Percentiles rank a stretch among this genome's conserved stretches.
These are phyloP conservation scores for Prunus mongolica DNA, from an alignment of 306 rosid species.

Conservation along the genomic window DNA sequence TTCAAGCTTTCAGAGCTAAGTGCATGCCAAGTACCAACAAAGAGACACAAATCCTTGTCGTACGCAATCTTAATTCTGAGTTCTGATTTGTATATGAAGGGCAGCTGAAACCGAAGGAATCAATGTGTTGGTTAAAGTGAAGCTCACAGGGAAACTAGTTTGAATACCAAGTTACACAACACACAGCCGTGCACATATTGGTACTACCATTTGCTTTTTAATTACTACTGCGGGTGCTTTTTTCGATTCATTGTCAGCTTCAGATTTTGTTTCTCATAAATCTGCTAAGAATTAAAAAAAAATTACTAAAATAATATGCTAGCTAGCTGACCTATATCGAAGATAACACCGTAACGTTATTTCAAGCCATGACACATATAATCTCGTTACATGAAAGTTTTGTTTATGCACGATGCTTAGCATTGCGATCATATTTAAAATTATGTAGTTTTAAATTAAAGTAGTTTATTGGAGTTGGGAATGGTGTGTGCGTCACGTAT, in stretches of 20 bases:
- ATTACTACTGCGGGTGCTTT: no score
- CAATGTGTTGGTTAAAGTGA: slow-evolving; percentile 1
- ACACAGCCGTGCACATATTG: not conserved
- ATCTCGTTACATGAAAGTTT: no score
- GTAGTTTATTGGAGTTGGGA: not conserved
- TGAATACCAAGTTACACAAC: not conserved
- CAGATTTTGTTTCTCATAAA: no score
- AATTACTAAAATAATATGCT: no score
- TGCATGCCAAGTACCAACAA: not conserved
- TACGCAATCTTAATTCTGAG: not conserved
- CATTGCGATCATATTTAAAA: no score
- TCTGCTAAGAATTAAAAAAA: no score
- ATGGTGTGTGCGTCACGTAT: slow-evolving; percentile 14
- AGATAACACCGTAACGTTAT: rapidly evolving
- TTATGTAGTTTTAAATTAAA: no score
- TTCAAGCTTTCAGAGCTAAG: not conserved
- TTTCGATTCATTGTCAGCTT: no score
- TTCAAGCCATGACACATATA: no score
- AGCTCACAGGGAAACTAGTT: not conserved
- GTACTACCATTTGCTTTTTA: not conserved
- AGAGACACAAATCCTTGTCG: slow-evolving; percentile 14
- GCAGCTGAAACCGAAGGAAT: not conserved
- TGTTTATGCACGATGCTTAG: no score
- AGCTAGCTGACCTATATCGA: no score
- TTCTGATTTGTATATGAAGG: not conserved